phyloP scores from a whole-genome alignment of 2,329 filamentous ascomycete genomes.

The Cytospora mali region DNA sequence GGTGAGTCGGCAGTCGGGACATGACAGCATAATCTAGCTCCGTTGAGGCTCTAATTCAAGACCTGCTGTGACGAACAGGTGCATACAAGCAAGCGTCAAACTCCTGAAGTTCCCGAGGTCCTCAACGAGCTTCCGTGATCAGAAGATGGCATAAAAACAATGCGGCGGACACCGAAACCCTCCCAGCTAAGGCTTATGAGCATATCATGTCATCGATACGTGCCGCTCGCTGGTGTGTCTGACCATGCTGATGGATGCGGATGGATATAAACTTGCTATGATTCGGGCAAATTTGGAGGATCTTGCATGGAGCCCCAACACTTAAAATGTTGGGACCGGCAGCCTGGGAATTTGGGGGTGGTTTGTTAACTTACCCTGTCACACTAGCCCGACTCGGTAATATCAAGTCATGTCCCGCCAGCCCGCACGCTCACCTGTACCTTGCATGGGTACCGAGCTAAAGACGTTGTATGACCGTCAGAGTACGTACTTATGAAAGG shows the following conservation, averaged over 20 bases:
- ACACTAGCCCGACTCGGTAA: neutral
- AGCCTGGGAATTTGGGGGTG: neutral
- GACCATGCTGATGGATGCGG: neutral
- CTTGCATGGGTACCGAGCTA: neutral
- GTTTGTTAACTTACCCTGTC: neutral
- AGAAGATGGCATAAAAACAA: neutral
- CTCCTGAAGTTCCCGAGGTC: neutral
- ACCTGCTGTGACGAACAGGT: neutral
- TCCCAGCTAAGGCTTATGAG: neutral
- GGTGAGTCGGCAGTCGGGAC: neutral
- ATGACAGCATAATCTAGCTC: neutral
- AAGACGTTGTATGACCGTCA: neutral
- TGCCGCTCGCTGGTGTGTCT: neutral
- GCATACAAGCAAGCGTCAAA: neutral
- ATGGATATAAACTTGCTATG: neutral
- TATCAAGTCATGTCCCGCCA: neutral
- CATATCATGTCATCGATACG: neutral
- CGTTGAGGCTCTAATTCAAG: neutral
- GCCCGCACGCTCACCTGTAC: neutral
- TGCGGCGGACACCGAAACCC: neutral
- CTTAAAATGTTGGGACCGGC: slow-evolving; percentile 1
- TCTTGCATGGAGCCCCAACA: neutral
- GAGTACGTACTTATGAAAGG: too few species aligned
- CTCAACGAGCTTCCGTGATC: neutral
- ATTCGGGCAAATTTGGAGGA: neutral